Conservation (phyloP, 2,329 filamentous ascomycete genomes). For the Coleophoma cylindrospora region DNA sequence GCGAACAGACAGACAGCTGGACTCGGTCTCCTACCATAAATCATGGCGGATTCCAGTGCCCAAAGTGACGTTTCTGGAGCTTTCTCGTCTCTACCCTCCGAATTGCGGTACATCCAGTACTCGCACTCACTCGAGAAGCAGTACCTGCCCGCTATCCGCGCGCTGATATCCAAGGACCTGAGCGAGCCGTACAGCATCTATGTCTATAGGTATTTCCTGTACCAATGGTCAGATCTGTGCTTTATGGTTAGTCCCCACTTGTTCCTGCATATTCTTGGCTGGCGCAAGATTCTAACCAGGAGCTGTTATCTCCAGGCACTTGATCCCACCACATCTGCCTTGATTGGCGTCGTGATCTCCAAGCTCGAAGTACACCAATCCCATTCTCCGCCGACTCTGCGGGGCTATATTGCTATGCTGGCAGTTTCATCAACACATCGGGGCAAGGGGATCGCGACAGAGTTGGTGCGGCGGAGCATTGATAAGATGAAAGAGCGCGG, state of each 20-base stretch:
- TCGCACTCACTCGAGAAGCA: conserved; percentile 53
- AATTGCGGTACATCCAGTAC: conserved; percentile 57
- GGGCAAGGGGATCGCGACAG: conserved; percentile 81
- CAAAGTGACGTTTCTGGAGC: neutral
- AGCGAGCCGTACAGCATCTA: conserved; percentile 99
- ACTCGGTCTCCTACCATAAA: no score
- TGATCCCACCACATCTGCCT: conserved; percentile 52
- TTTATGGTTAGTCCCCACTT: conserved; percentile 63
- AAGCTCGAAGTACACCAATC: conserved; percentile 89
- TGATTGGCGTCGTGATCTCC: conserved; percentile 89
- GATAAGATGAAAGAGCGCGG: conserved; percentile 80
- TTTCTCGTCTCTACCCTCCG: conserved; percentile 29
- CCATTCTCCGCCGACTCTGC: conserved; percentile 66
- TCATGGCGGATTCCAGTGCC: neutral
- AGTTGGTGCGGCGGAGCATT: conserved; percentile 83
- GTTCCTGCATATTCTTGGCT: no score
- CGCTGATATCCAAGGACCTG: conserved; percentile 90
- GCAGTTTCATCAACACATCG: conserved; percentile 79
- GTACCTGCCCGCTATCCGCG: conserved; percentile 80
- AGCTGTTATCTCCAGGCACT: conserved; percentile 40
- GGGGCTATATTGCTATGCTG: conserved; percentile 98
- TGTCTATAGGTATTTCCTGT: conserved; percentile 96
- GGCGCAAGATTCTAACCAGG: no score
- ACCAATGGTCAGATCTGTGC: conserved; percentile 97
- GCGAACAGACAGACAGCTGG: no score